phyloP scores from a whole-genome alignment of 2,329 filamentous ascomycete genomes.

The Diaporthe australafricana region DNA sequence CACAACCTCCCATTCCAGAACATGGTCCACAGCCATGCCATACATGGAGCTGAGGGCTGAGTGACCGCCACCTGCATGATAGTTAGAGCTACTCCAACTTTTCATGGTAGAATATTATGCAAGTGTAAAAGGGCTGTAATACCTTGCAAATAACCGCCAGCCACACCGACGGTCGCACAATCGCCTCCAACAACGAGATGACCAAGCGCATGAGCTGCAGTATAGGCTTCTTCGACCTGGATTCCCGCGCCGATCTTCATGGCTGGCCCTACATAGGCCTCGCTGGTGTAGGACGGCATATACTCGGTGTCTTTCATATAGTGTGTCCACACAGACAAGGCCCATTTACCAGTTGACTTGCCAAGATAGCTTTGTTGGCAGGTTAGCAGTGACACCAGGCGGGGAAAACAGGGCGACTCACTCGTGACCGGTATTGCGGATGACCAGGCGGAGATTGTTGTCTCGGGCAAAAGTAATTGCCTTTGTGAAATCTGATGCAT shows the following conservation, averaged over 20 bases:
- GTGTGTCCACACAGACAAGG: conserved; percentile 53
- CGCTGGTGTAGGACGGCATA: neutral
- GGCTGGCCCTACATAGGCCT: conserved; percentile 57
- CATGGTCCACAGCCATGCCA: conserved; percentile 60
- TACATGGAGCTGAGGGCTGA: conserved; percentile 61
- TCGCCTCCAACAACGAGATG: conserved; percentile 44
- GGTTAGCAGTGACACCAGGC: neutral
- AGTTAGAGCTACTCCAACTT: conserved; percentile 42
- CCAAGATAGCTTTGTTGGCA: conserved; percentile 47
- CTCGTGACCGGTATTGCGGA: conserved; percentile 59
- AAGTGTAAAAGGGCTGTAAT: too few species aligned
- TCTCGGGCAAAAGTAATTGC: conserved; percentile 1
- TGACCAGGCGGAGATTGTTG: conserved; percentile 53
- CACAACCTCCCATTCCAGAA: conserved; percentile 61
- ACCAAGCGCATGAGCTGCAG: conserved; percentile 56
- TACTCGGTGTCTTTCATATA: conserved; percentile 8
- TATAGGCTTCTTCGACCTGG: conserved; percentile 63
- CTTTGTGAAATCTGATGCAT: neutral
- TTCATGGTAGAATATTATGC: too few species aligned
- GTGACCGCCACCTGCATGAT: conserved; percentile 64
- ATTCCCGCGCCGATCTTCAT: conserved; percentile 68
- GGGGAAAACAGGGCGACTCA: conserved; percentile 38
- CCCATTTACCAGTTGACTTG: conserved; percentile 59
- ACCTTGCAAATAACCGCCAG: conserved; percentile 57
- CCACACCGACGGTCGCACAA: conserved; percentile 58